These are phyloP conservation scores for Madurella mycetomatis DNA, from an alignment of 2,329 filamentous ascomycete species.

Conservation along the genomic window DNA sequence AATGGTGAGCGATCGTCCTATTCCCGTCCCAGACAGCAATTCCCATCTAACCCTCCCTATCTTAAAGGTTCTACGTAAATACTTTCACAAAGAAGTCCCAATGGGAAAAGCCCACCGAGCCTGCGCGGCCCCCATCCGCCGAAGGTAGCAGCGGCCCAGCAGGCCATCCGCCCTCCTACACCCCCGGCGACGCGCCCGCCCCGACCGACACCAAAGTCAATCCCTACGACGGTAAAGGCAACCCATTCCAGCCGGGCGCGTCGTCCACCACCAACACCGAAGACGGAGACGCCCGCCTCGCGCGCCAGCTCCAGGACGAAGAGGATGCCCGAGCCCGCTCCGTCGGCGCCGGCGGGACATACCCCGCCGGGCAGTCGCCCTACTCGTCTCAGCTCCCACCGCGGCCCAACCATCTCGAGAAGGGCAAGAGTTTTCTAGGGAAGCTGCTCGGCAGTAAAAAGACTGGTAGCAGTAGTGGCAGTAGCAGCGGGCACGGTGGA, in stretches of 20 bases:
- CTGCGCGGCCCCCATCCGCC: slow-evolving; percentile 47
- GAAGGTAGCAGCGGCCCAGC: slow-evolving; percentile 40
- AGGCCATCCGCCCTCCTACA: slow-evolving; percentile 66
- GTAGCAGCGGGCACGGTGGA: slow-evolving; percentile 29
- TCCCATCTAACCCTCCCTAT: slow-evolving; percentile 5
- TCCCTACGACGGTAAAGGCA: slow-evolving; percentile 25
- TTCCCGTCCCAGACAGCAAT: not conserved
- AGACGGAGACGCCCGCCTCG: slow-evolving; percentile 68
- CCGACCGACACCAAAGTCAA: slow-evolving; percentile 56
- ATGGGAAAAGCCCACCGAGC: slow-evolving; percentile 78
- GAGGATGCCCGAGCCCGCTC: slow-evolving; percentile 62
- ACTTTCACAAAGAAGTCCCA: slow-evolving; percentile 81
- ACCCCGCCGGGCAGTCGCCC: slow-evolving; percentile 24
- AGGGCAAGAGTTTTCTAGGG: slow-evolving; percentile 46
- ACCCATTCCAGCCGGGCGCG: slow-evolving; percentile 24
- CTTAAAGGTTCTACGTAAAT: slow-evolving; percentile 80
- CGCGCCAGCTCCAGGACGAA: slow-evolving; percentile 75
- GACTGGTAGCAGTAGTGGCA: slow-evolving; percentile 33
- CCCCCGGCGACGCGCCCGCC: slow-evolving; percentile 44
- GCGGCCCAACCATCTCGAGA: slow-evolving; percentile 33
- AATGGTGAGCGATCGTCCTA: slow-evolving; percentile 49
- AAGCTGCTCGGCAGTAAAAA: slow-evolving; percentile 50
- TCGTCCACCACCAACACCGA: slow-evolving; percentile 23
- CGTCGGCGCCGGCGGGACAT: slow-evolving; percentile 11
- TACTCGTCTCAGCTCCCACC: slow-evolving; percentile 40